Base-by-base conservation (phyloP, 2,329 filamentous ascomycete species). In the Bertia moriformis region DNA sequence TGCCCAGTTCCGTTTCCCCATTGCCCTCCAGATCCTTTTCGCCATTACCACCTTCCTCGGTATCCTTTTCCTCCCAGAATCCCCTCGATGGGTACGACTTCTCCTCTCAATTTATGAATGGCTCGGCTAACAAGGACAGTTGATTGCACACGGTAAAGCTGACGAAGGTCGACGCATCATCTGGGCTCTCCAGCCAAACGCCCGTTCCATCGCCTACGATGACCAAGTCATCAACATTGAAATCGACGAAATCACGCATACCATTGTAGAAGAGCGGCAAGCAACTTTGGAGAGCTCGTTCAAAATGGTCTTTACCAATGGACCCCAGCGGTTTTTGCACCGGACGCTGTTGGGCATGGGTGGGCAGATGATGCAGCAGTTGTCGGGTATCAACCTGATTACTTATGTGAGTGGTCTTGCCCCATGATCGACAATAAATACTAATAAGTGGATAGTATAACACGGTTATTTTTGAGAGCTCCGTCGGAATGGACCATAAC, bases 11-110 rank as follows among this genome's bases (percentile, higher is more conserved):
- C 61, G 63, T 1, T 66, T 66, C 33, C 62, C 63, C 0, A 46
- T 67, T 3, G 63, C 59, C 1, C 51, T 67, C 4, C 64, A 67
- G 44, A 58, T 62, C 29, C 40, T 60, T 1, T 65, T 65, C 35
- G 56, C 56, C 18, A 15, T 62, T n/a, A 24, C 59, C 14, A 54
- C 57, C 15, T 48, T 55, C 13, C n/a, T 43, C n/a, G 48, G 48
- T 14, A 49, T 61, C 3, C 3, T 56, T 1, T 49, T 59, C 33
- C 46, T 65, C 3, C 60, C 61, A 2, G 55, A 58, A 38, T 55
- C 52, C 2, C 54, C 55, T 4, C 46, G 55, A 22, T 58, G 55
- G 55, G 12, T 35, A 27, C 7, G 22, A 27, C 7, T 27, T n/a
- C 7, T 27, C n/a, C n/a, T 27, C n/a, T 27, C 7, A 27, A 27